Evolutionary conservation across 2,329 filamentous ascomycete genomes (phyloP).

Genomic region (Scedosporium dehoogii): DNA sequence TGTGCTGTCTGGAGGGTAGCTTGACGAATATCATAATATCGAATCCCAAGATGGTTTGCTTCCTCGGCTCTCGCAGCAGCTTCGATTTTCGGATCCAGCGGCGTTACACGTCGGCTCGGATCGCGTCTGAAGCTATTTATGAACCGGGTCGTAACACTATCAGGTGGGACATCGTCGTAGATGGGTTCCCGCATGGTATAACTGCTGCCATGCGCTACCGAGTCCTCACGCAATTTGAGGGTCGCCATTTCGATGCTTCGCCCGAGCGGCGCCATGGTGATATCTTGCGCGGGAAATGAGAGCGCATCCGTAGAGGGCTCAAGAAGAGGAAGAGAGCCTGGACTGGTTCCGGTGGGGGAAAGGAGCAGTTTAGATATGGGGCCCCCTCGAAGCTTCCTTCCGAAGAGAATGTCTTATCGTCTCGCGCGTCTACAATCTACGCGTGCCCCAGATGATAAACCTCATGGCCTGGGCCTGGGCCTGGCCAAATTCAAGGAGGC

Average conservation of each 20-base stretch:
- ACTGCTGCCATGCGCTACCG: slow-evolving; percentile 36
- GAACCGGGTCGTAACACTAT: slow-evolving; percentile 30
- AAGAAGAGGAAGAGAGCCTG: background rate
- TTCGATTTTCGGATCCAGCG: slow-evolving; percentile 22
- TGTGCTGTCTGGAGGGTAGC: slow-evolving; percentile 66
- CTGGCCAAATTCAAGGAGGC: too few relatives aligned
- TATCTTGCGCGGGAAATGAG: background rate
- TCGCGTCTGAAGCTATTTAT: slow-evolving; percentile 57
- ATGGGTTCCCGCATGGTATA: slow-evolving; percentile 41
- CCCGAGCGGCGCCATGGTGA: background rate
- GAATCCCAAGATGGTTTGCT: slow-evolving; percentile 23
- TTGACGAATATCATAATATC: slow-evolving; percentile 45
- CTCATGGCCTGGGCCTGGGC: too few relatives aligned
- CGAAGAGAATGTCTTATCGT: background rate
- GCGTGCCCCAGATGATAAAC: too few relatives aligned
- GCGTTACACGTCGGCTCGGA: slow-evolving; percentile 37
- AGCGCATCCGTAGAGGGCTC: background rate
- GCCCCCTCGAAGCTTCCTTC: too few relatives aligned
- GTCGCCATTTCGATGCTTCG: slow-evolving; percentile 17
- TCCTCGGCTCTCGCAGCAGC: slow-evolving; percentile 22
- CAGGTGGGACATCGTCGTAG: slow-evolving; percentile 27
- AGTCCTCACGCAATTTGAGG: slow-evolving; percentile 50
- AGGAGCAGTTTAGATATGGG: too few relatives aligned
- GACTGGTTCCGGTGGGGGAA: background rate
- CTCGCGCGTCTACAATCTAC: too few relatives aligned